These are phyloP conservation scores for Discostella stelligeroides DNA, from an alignment of 108 stramenopile species.

Conservation along the genomic window DNA sequence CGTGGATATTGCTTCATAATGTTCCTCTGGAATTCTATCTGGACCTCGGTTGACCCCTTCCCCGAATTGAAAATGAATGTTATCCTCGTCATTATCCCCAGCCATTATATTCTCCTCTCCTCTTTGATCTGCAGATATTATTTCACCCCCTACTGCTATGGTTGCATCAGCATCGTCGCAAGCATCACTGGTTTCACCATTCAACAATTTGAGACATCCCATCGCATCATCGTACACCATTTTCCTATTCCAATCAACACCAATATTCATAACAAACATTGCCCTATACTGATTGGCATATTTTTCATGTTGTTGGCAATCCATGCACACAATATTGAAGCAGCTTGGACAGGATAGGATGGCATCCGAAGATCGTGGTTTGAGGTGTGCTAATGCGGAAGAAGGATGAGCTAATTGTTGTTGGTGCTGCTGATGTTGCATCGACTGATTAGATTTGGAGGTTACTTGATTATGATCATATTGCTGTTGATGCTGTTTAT, in stretches of 20 bases:
- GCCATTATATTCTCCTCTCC: conserved; percentile 3
- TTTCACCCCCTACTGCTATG: conserved; percentile 9
- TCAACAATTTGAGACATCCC: conserved; percentile 43
- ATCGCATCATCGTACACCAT: conserved; percentile 59
- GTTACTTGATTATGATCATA: too few relatives aligned
- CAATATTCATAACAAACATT: conserved; percentile 92
- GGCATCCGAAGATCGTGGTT: conserved; percentile 76
- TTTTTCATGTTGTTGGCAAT: conserved; percentile 83
- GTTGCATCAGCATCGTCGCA: background rate
- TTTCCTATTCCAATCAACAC: conserved; percentile 69
- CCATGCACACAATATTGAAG: conserved; percentile 88
- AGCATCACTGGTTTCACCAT: background rate
- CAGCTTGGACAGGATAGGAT: conserved; percentile 85
- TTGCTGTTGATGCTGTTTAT: background rate
- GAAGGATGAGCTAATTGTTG: conserved; percentile 26
- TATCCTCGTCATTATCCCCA: conserved; percentile 38
- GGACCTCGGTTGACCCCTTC: conserved; percentile 47
- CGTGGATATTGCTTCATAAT: background rate
- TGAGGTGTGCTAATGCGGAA: conserved; percentile 26
- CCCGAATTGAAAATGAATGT: conserved; percentile 21
- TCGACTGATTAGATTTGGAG: too few relatives aligned
- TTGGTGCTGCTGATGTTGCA: background rate
- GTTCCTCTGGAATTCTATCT: conserved; percentile 29
- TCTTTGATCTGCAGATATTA: background rate
- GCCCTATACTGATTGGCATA: conserved; percentile 86